Evolutionary conservation across 2,329 filamentous ascomycete species (phyloP).

Genomic region (Arthrobotrys iridis): DNA sequence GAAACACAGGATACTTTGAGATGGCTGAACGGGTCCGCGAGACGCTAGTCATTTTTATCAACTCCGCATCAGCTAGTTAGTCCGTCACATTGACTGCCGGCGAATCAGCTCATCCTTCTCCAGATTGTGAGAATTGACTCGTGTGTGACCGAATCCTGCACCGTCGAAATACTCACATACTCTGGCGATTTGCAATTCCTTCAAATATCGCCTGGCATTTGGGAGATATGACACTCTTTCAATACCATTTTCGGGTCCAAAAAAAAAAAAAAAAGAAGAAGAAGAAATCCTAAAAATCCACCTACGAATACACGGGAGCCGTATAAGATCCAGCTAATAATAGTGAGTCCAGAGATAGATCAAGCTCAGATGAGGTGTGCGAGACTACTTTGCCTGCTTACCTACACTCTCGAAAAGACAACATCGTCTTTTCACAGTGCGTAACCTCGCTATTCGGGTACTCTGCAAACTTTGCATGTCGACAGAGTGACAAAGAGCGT

Average conservation of each 20-base stretch:
- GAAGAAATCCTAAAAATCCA: no score
- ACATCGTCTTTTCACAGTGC: not conserved
- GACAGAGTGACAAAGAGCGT: not conserved
- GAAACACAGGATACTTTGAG: not conserved
- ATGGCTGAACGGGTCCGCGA: not conserved
- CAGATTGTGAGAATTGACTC: not conserved
- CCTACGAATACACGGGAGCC: not conserved
- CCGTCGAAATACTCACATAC: not conserved
- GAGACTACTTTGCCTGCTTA: not conserved
- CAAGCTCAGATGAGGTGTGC: slow-evolving; percentile 1
- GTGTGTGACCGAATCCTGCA: not conserved
- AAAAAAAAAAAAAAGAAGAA: no score
- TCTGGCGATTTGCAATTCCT: slow-evolving; percentile 1
- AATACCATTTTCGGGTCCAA: no score
- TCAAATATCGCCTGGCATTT: not conserved
- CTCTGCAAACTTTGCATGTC: no score
- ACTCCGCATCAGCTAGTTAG: not conserved
- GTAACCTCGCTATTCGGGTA: not conserved
- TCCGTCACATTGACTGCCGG: no score
- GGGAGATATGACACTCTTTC: not conserved
- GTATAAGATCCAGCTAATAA: not conserved
- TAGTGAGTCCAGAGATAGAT: slow-evolving; percentile 1
- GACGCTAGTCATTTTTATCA: slow-evolving; percentile 5
- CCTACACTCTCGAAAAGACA: not conserved
- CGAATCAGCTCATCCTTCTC: not conserved